A percentile compares a stretch with the other conserved stretches of the same genome.
phyloP scores from a whole-genome alignment of 805 yeast species.

The Yarrowia sp. region DNA sequence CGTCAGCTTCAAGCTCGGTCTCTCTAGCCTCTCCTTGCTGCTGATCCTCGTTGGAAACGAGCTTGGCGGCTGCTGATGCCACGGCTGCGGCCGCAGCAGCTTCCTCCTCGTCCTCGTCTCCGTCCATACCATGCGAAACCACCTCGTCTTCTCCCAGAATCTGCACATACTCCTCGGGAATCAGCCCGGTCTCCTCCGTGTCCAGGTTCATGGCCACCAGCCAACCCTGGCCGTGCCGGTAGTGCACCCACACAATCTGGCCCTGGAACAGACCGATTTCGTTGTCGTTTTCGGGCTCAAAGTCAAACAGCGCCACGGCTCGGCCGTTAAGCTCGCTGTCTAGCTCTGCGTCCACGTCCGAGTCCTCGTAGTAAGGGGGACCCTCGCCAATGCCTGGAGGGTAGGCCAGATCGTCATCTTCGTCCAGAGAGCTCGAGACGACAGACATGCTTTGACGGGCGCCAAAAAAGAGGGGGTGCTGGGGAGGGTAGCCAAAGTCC shows the following conservation, averaged over 20 bases:
- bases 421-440: conserved; percentile 38
- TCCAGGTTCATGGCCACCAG: conserved; percentile 78
- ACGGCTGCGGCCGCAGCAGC: neutral
- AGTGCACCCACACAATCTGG: conserved; percentile 78
- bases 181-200: conserved; percentile 81
- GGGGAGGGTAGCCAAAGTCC: conserved; percentile 76
- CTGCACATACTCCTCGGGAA: conserved; percentile 92
- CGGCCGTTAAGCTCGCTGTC: conserved; percentile 49
- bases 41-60: neutral
- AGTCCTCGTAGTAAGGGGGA: conserved; percentile 27
- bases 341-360: conserved; percentile 31
- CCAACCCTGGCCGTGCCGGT: conserved; percentile 98
- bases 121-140: conserved; percentile 22
- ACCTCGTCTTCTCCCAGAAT: conserved; percentile 25
- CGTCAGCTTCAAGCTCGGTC: neutral
- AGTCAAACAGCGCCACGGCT: conserved; percentile 87
- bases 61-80: neutral
- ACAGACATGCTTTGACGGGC: conserved; percentile 36
- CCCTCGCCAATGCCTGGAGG: conserved; percentile 27
- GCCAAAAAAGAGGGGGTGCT: conserved; percentile 72
- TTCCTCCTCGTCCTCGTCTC: conserved; percentile 19
- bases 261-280: conserved; percentile 77
- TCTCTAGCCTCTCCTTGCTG: neutral
- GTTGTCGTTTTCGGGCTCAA: conserved; percentile 89
- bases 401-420: conserved; percentile 52